Percentiles rank a stretch among this genome's conserved stretches.
Evolutionary conservation across 2,329 filamentous ascomycete genomes (phyloP).

Genomic region (Verticillium tricorpus): DNA sequence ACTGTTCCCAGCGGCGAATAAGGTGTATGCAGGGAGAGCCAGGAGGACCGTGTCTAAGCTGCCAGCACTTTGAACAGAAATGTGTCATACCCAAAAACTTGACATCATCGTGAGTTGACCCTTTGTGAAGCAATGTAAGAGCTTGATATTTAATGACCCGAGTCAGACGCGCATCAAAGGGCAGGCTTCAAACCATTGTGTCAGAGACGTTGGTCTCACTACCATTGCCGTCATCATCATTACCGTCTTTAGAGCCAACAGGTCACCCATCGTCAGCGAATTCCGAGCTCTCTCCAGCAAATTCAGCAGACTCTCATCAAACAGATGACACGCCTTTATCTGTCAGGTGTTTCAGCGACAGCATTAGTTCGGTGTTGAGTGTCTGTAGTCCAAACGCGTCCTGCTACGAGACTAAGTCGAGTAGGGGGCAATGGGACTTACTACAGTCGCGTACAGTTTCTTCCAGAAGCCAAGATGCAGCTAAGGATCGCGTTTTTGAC

Average conservation of each 20-base stretch:
- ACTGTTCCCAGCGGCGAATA: neutral
- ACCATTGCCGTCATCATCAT: neutral
- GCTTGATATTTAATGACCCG: no score
- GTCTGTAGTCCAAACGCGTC: neutral
- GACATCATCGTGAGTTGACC: neutral
- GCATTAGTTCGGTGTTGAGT: neutral
- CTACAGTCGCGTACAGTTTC: neutral
- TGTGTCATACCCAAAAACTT: neutral
- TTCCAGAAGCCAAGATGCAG: neutral
- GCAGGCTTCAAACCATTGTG: neutral
- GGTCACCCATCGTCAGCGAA: neutral
- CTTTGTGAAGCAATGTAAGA: neutral
- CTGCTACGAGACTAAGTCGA: neutral
- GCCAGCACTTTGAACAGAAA: neutral
- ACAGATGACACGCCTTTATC: neutral
- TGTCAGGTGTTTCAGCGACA: neutral
- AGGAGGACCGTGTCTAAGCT: neutral
- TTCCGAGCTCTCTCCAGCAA: neutral
- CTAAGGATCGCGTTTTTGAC: neutral
- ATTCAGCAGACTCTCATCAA: neutral
- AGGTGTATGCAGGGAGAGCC: neutral
- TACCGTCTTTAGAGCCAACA: neutral
- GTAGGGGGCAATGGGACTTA: neutral
- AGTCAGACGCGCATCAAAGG: neutral
- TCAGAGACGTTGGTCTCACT: neutral